Evolutionary conservation across 2,329 filamentous ascomycete genomes (phyloP), one percentile per base, ranked within the genome.

Genomic region (Cordyceps tenuipes): DNA sequence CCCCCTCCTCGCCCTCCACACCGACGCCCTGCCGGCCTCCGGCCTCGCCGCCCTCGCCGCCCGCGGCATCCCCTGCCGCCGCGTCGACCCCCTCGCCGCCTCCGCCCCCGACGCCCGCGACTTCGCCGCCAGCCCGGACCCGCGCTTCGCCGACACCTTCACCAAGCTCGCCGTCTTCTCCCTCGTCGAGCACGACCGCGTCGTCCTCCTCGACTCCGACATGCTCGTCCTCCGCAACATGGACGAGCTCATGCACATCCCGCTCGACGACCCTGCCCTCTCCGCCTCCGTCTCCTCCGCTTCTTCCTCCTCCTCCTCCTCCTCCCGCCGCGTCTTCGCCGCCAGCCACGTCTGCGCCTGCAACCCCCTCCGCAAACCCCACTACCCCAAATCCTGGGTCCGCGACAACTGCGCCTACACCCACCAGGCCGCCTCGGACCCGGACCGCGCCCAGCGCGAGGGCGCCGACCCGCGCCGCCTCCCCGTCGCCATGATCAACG

Each of bases 91-190:
- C 72, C 81, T 96, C 44, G 77, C 89, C 12, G 77, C 89, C 12
- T 90, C 91, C 1, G 80, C 81, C 2, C 73, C 79, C 39, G 86
- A 85, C 31, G 10, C 44, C 44, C 59, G 74, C 63, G 86, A 89
- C 74, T 95, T 85, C 76, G 81, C 78, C 67, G 82, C 88, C 63
- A 90, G 96, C 72, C 86, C 87, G 54, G 91, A 96, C 72, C 86
- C 87, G 54, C 86, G 91, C 66, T 96, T 96, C 79, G 87, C 90
- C 74, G 90, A 95, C 73, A 91, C 88, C 79, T 96, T 91, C 90
- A 89, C 82, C 73, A 96, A 96, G 75, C 82, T 96, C 31, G 83
- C 86, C 17, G 85, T 88, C 6, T 96, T 95, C 71, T 85, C 83
- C 23, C 78, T 96, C 36, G 80, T 80, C 19, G 85, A 92, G 70